phyloP scores from a whole-genome alignment of 2,329 filamentous ascomycete species.

The Fusarium sp. region DNA sequence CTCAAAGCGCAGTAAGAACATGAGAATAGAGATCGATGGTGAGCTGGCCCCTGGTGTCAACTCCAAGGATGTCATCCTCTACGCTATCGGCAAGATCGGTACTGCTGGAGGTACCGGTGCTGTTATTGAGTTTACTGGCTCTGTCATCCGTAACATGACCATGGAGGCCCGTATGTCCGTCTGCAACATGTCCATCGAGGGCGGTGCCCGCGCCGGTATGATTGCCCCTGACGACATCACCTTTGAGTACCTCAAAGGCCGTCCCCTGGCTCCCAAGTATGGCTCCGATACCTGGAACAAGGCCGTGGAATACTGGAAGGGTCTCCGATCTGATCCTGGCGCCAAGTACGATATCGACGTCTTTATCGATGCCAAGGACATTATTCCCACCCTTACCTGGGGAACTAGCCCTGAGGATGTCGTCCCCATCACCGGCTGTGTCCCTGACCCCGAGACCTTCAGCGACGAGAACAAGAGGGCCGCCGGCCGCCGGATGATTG shows the following conservation, averaged over 20 bases:
- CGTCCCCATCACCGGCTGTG: constrained; percentile 89
- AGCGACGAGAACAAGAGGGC: constrained; percentile 80
- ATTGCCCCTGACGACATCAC: constrained; percentile 93
- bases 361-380: constrained; percentile 90
- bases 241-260: constrained; percentile 93
- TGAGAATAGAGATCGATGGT: constrained; percentile 95
- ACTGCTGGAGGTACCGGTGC: constrained; percentile 94
- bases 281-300: constrained; percentile 90
- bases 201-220: constrained; percentile 94
- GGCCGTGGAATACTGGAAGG: constrained; percentile 87
- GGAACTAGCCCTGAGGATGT: constrained; percentile 97
- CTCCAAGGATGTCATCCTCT: constrained; percentile 93
- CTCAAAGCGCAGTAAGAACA: constrained; percentile 96
- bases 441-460: constrained; percentile 91
- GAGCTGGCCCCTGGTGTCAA: constrained; percentile 89
- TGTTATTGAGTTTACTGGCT: constrained; percentile 97
- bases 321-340: constrained; percentile 82
- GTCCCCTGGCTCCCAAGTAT: constrained; percentile 84
- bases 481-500: constrained; percentile 80
- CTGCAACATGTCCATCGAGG: constrained; percentile 99
- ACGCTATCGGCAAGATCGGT: constrained; percentile 92
- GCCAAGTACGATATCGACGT: constrained; percentile 92
- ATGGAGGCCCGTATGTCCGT: constrained; percentile 99
- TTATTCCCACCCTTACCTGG: constrained; percentile 93
- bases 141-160: constrained; percentile 85